Conservation (phyloP, 2,329 filamentous ascomycete species). For the Coniosporium tulheliwenetii region DNA sequence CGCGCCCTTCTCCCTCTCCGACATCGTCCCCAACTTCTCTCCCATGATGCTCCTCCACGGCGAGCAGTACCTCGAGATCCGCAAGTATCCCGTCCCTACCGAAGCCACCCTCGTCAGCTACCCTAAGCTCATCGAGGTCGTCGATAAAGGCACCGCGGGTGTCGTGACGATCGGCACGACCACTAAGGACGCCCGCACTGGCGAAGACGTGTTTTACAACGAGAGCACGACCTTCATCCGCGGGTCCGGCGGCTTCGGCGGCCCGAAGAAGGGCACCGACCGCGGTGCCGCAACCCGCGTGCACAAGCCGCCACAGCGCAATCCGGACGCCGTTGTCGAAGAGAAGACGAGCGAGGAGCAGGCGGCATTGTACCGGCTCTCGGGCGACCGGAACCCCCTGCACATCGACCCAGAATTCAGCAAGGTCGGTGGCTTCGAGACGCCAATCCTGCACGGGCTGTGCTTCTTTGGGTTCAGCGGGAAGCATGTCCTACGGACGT, state of each 20-base stretch:
- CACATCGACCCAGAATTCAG: constrained; percentile 92
- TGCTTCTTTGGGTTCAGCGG: constrained; percentile 86
- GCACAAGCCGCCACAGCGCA: constrained; percentile 62
- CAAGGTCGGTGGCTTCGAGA: constrained; percentile 89
- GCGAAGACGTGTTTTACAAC: constrained; percentile 92
- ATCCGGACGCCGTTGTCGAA: constrained; percentile 70
- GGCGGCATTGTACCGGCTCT: constrained; percentile 82
- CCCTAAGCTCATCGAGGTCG: constrained; percentile 75
- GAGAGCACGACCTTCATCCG: constrained; percentile 87
- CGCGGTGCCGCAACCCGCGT: constrained; percentile 66
- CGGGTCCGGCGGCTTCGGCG: constrained; percentile 80
- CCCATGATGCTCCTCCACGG: constrained; percentile 99
- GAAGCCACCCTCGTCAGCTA: constrained; percentile 59
- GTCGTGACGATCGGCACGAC: constrained; percentile 66
- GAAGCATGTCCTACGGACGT: constrained; percentile 78
- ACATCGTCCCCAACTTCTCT: constrained; percentile 87
- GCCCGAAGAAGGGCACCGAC: constrained; percentile 59
- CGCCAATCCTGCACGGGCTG: constrained; percentile 89
- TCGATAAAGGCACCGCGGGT: constrained; percentile 88
- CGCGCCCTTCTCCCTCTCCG: constrained; percentile 61
- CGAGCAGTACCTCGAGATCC: constrained; percentile 93
- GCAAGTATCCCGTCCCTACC: constrained; percentile 83
- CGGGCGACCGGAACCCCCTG: constrained; percentile 89
- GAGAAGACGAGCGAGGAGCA: constrained; percentile 79
- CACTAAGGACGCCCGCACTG: constrained; percentile 70